Conservation (phyloP, 2,329 filamentous ascomycete species). For the Pseudogymnoascus sp. region DNA sequence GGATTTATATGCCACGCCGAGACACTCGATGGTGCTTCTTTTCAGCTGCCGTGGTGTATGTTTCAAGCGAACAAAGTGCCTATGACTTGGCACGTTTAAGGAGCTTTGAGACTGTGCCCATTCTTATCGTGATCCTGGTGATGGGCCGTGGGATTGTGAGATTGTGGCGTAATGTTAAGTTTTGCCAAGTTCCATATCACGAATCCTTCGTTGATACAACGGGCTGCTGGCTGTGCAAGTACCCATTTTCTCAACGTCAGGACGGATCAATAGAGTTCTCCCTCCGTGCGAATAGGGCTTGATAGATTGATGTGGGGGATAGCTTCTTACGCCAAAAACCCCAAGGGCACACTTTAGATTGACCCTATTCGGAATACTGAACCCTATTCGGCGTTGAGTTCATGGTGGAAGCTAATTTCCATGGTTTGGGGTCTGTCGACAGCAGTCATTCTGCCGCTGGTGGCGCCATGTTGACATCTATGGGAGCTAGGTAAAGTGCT, state of each 20-base stretch:
- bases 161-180: slow-evolving; percentile 2
- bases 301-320: background rate
- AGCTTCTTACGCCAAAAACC: background rate
- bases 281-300: background rate
- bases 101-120: background rate
- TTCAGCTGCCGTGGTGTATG: background rate
- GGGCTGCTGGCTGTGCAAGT: background rate
- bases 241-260: background rate
- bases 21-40: slow-evolving; percentile 1
- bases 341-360: background rate
- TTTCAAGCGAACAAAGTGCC: background rate
- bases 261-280: background rate
- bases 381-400: background rate
- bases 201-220: background rate
- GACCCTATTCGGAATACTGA: background rate
- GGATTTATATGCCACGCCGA: slow-evolving; percentile 2
- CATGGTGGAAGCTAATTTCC: background rate
- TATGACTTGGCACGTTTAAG: slow-evolving; percentile 2
- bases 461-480: slow-evolving; percentile 1
- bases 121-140: slow-evolving; percentile 4
- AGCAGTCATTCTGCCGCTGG: background rate
- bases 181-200: background rate
- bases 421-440: background rate
- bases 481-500: background rate
- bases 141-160: background rate